These are phyloP conservation scores for Chaetomium tenue DNA, from an alignment of 495 filamentous ascomycete species.

Conservation along the genomic window DNA sequence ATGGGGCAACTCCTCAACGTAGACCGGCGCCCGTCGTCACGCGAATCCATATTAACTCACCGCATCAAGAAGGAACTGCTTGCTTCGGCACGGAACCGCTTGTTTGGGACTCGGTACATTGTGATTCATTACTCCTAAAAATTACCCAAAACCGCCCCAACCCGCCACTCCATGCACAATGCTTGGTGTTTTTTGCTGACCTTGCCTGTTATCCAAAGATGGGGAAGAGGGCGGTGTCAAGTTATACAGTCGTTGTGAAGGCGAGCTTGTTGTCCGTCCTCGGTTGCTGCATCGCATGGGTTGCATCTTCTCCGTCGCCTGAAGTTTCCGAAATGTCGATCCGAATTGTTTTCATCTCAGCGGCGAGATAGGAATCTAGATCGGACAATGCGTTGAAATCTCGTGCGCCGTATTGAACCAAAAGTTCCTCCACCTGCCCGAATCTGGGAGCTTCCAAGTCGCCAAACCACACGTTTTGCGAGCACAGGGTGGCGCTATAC, in stretches of 20 bases:
- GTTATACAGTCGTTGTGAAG: background rate
- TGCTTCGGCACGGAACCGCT: background rate
- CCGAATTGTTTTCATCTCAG: background rate
- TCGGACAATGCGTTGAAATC: background rate
- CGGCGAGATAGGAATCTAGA: too few relatives aligned
- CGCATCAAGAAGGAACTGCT: background rate
- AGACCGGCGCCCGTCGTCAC: background rate
- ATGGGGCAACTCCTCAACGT: background rate
- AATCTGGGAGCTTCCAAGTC: too few relatives aligned
- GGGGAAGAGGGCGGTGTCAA: too few relatives aligned
- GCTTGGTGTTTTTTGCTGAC: too few relatives aligned
- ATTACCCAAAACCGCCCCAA: too few relatives aligned
- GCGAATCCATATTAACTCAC: background rate
- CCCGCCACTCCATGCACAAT: too few relatives aligned
- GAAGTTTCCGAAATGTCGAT: background rate
- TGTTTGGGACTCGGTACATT: background rate
- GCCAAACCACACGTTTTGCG: too few relatives aligned
- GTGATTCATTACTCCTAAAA: background rate
- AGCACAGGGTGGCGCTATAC: too few relatives aligned
- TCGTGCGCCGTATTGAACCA: background rate
- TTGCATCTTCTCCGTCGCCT: background rate
- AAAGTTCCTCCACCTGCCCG: background rate
- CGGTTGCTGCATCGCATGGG: background rate
- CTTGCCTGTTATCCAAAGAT: too few relatives aligned
- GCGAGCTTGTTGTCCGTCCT: background rate